Evolutionary conservation across 2,329 filamentous ascomycete genomes (phyloP).

Genomic region (Apiospora sp.): DNA sequence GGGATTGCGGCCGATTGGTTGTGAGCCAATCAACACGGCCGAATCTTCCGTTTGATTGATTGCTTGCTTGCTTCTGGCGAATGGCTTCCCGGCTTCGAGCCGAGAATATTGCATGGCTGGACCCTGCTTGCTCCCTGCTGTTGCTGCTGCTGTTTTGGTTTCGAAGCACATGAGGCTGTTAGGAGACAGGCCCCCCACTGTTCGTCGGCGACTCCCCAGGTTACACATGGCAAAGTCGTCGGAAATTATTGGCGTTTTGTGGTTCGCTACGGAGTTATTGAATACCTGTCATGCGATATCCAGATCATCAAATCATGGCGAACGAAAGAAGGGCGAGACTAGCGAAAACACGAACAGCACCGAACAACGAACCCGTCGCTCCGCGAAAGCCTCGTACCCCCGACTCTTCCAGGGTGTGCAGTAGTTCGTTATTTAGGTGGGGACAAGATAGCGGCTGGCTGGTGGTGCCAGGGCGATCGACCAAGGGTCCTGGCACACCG

Average conservation of each 20-base stretch:
- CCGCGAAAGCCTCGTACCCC: background rate
- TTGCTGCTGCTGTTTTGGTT: background rate
- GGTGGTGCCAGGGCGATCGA: conserved; percentile 2
- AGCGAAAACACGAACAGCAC: background rate
- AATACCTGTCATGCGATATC: conserved; percentile 8
- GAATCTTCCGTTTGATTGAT: background rate
- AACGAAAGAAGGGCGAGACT: conserved; percentile 9
- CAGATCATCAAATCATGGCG: background rate
- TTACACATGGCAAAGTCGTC: background rate
- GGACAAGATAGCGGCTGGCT: background rate
- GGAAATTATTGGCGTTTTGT: background rate
- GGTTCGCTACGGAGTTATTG: background rate
- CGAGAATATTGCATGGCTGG: background rate
- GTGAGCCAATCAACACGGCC: background rate
- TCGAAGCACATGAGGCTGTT: conserved; percentile 4
- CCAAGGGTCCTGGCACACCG: conserved; percentile 23
- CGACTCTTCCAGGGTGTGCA: background rate
- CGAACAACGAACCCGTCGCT: background rate
- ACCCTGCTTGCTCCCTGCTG: background rate
- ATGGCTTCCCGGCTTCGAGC: background rate
- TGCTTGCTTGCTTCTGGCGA: background rate
- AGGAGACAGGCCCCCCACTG: background rate
- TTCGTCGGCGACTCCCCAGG: background rate
- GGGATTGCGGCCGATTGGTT: background rate
- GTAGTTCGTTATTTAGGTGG: conserved; percentile 1